Evolutionary conservation across 148 eudicot species (phyloP).

Genomic region (Camellia granthamiana): DNA sequence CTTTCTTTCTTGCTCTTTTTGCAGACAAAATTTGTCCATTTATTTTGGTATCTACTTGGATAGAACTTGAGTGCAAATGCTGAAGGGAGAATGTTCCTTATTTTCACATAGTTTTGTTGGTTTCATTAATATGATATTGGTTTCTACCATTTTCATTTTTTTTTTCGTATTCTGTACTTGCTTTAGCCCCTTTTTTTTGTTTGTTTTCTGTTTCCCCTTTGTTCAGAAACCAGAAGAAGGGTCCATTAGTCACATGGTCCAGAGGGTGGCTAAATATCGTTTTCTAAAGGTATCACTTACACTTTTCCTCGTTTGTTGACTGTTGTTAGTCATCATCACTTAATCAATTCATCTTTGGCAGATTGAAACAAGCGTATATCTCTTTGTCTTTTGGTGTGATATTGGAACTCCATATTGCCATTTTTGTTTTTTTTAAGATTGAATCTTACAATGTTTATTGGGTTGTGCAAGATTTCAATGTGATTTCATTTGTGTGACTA

Average conservation of each 20-base stretch:
- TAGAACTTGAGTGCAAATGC: neutral
- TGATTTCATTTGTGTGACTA: neutral
- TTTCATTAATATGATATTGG: too few relatives aligned
- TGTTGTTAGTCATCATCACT: conserved; percentile 1
- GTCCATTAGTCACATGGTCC: conserved; percentile 89
- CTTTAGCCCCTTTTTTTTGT: too few relatives aligned
- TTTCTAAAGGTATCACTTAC: conserved; percentile 68
- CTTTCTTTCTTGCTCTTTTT: neutral
- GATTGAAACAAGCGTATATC: neutral
- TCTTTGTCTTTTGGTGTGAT: too few relatives aligned
- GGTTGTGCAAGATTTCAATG: neutral
- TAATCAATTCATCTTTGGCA: neutral
- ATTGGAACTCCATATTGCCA: too few relatives aligned
- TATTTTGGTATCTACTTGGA: neutral
- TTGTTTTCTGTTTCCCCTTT: neutral
- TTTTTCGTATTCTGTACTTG: too few relatives aligned
- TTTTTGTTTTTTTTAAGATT: neutral
- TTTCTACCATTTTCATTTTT: too few relatives aligned
- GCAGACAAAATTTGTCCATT: too few relatives aligned
- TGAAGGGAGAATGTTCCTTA: neutral
- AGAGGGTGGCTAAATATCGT: conserved; percentile 93
- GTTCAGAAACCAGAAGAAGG: conserved; percentile 95
- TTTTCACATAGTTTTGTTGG: too few relatives aligned
- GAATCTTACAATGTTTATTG: too few relatives aligned
- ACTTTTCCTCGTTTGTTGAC: neutral